Base-by-base conservation (phyloP, 805 yeast genomes). In the Kodamaea sagamina region DNA sequence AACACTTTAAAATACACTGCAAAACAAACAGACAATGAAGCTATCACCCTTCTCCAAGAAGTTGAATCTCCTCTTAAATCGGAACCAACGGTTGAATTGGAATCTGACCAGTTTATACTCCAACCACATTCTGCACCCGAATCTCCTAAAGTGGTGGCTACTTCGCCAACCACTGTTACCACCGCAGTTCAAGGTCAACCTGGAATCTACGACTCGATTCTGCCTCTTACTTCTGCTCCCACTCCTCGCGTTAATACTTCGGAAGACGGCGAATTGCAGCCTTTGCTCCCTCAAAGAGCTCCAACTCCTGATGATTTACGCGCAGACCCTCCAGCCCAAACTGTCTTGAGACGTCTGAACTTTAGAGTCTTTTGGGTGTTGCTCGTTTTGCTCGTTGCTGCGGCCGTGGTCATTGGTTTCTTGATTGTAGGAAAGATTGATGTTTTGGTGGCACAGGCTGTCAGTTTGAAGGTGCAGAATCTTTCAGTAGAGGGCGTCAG, bases 401-500 rank as follows among this genome's bases (percentile, higher is more conserved):
- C 17, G 24, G 13, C 18, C 4, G 16, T 34, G 25, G 25, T 34
- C 9, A 9, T 18, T 7, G 26, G 37, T 5, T 29, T 13, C 19
- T 15, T 29, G 4, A 29, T 17, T 13, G 15, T 29, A 13, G 34
- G 34, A 6, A 16, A 29, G n/a, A 13, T 34, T 8, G 26, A 24
- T 34, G 17, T 24, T 3, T 18, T 29, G 21, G 11, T 37, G 10
- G 3, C 11, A 8, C 26, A 27, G 15, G 18, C 32, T 5, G 19
- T 34, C n/a, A 21, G 13, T 5, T 19, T 36, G 13, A 34, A 41
- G 10, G 25, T 41, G 3, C 40, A 34, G 13, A 25, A 24, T 35
- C 27, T 67, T 2, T 46, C 63, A 9, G 44, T 67, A 5, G 36
- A 38, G 5, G 44, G 45, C 8, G 42, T 65, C 17, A 53, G 54